Conservation (phyloP, 2,329 filamentous ascomycete genomes). For the Xylariomycetidae sp. region DNA sequence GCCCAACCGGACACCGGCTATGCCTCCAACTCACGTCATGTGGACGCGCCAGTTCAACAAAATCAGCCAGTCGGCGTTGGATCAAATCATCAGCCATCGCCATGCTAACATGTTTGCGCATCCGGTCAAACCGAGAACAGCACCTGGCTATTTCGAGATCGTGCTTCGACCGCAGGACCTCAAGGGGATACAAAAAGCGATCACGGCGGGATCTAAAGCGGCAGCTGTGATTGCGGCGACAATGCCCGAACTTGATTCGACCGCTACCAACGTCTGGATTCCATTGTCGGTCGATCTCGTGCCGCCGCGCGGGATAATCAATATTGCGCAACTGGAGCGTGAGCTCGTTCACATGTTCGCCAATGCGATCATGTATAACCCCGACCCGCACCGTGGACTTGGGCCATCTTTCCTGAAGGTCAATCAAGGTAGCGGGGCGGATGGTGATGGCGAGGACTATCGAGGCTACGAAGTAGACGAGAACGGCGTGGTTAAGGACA, state of each 20-base stretch:
- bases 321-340: conserved; percentile 85
- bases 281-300: conserved; percentile 72
- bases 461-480: conserved; percentile 68
- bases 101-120: conserved; percentile 77
- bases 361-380: conserved; percentile 98
- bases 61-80: conserved; percentile 67
- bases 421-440: conserved; percentile 28
- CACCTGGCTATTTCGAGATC: conserved; percentile 69
- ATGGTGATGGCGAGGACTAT: conserved; percentile 33
- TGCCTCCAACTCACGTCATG: conserved; percentile 62
- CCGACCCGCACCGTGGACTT: conserved; percentile 69
- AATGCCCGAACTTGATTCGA: conserved; percentile 56
- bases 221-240: conserved; percentile 51
- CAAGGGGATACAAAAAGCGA: conserved; percentile 71
- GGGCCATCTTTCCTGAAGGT: conserved; percentile 54
- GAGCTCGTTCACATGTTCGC: conserved; percentile 96
- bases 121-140: conserved; percentile 68
- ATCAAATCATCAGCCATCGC: conserved; percentile 72
- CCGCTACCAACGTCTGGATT: conserved; percentile 55
- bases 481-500: conserved; percentile 82
- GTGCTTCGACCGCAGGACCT: conserved; percentile 73
- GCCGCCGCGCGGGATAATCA: conserved; percentile 86
- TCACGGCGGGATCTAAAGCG: conserved; percentile 17
- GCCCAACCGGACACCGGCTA: conserved; percentile 40
- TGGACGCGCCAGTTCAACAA: conserved; percentile 73